These are phyloP conservation scores for Geotrichum restrictum DNA, from an alignment of 1,139 yeast species.

Conservation along the genomic window DNA sequence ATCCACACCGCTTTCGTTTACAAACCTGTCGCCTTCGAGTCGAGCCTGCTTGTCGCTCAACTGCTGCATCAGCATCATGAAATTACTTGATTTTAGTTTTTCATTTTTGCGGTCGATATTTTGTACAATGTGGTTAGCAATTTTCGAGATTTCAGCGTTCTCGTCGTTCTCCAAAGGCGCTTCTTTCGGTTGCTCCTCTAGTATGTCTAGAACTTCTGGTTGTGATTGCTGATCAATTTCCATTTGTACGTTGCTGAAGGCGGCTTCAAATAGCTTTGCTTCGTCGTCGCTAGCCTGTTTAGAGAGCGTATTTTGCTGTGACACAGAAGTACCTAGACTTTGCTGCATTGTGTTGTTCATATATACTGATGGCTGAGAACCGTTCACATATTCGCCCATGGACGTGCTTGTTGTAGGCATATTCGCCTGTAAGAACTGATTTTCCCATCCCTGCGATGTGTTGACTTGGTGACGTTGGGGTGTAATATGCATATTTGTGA, in stretches of 20 bases:
- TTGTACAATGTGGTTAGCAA: slow-evolving; percentile 34
- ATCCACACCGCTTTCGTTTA: slow-evolving; percentile 30
- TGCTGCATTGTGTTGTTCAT: neutral
- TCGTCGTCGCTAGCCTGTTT: slow-evolving; percentile 3
- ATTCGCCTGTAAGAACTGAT: slow-evolving; percentile 9
- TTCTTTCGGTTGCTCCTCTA: slow-evolving; percentile 11
- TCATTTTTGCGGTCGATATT: slow-evolving; percentile 30
- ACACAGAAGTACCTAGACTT: neutral
- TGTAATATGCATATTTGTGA: slow-evolving; percentile 7
- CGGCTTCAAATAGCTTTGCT: slow-evolving; percentile 29
- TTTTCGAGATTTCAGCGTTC: slow-evolving; percentile 31
- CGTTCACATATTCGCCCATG: slow-evolving; percentile 5
- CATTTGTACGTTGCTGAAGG: slow-evolving; percentile 31
- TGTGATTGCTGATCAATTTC: slow-evolving; percentile 17
- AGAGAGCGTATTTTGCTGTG: neutral
- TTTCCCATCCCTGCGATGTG: slow-evolving; percentile 5
- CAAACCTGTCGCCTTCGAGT: slow-evolving; percentile 37
- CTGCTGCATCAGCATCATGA: slow-evolving; percentile 41
- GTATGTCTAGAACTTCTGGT: neutral
- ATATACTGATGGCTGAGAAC: slow-evolving; percentile 1
- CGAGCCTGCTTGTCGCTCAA: slow-evolving; percentile 35
- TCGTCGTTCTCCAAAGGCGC: slow-evolving; percentile 19
- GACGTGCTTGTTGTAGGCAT: slow-evolving; percentile 3
- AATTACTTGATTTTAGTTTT: slow-evolving; percentile 40
- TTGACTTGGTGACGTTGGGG: slow-evolving; percentile 14